Evolutionary conservation across 2,329 filamentous ascomycete species (phyloP), one percentile per base, ranked within the genome.

Genomic region (Exophiala spinifera): DNA sequence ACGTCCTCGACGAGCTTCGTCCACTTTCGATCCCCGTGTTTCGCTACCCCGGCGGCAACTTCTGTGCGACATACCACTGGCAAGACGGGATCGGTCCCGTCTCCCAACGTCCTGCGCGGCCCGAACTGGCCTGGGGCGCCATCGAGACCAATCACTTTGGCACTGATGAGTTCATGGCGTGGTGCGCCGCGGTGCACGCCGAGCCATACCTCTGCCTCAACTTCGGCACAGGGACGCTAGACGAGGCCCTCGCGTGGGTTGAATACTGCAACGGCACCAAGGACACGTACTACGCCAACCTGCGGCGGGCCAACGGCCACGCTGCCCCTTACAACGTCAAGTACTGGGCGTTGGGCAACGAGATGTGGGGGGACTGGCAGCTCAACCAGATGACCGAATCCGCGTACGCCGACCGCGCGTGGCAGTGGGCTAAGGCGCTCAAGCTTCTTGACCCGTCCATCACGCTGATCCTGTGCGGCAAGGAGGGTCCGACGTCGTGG

Each of bases 291-390:
- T 94, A 90, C 68, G 89, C 89, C 59, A 91, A 92, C 67, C 76
- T 91, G 46, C 83, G 89, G 28, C 80, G 89, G 11, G 79, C 86
- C 63, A 86, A 94, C 70, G 89, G 89, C 10, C 84, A 82, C 28
- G 78, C 85, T 52, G 81, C 90, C 72, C 89, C 89, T 3, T 92
- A 92, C 72, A 85, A 85, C 55, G 74, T 91, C 64, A 90, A 89
- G 72, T 92, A 91, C 76, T 94, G 89, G 89, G 88, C 87, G 1
- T 80, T 94, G 21, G 89, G 89, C 8, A 94, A 94, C 70, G 83
- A 86, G 64, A 78, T 78, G 58, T 83, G 79, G 78, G 80, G 80
- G 2, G 78, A 79, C 3, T 83, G 80, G 62, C 79, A 82, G 64
- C 78, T 83, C 23, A 79, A 76, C 50, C 79, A 83, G 62, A 77